phyloP scores from a whole-genome alignment of 495 filamentous ascomycete species.

The Aspergillus cristatus region DNA sequence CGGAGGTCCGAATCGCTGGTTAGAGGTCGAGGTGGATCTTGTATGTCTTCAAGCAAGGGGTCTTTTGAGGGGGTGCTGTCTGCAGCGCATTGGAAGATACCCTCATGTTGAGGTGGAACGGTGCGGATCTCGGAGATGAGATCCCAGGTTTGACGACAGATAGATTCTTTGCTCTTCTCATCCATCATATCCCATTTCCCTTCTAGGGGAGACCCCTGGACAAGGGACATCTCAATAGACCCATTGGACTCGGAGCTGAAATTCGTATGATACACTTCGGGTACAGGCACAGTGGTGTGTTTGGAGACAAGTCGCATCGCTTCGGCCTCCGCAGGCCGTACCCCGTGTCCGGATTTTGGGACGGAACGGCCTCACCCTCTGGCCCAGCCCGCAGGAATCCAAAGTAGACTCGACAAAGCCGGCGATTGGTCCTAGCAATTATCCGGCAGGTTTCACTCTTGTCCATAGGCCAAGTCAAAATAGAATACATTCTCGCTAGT shows the following conservation, averaged over 20 bases:
- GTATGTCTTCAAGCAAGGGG: constrained; percentile 22
- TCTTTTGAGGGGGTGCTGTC: constrained; percentile 24
- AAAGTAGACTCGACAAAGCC: too few species aligned
- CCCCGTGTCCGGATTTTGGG: constrained; percentile 15
- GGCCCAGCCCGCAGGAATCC: too few species aligned
- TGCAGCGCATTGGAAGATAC: constrained; percentile 24
- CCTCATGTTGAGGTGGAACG: constrained; percentile 14
- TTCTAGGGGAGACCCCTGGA: constrained; percentile 13
- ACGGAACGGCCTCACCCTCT: too few species aligned
- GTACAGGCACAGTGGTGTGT: constrained; percentile 17
- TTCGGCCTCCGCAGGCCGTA: constrained; percentile 19
- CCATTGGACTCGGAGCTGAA: constrained; percentile 5
- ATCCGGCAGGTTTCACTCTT: too few species aligned
- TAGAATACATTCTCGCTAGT: too few species aligned
- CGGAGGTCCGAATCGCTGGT: constrained; percentile 22
- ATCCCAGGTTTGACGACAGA: constrained; percentile 26
- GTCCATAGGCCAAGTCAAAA: too few species aligned
- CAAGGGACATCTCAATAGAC: constrained; percentile 17
- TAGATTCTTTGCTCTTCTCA: constrained; percentile 16
- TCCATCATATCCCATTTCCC: constrained; percentile 22
- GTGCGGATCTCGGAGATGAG: constrained; percentile 20
- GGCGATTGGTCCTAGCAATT: too few species aligned
- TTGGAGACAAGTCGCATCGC: constrained; percentile 21
- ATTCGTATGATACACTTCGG: constrained; percentile 8
- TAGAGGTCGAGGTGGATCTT: constrained; percentile 18